phyloP scores from a whole-genome alignment of 2,329 filamentous ascomycete species.

The Xylaria polymorpha region DNA sequence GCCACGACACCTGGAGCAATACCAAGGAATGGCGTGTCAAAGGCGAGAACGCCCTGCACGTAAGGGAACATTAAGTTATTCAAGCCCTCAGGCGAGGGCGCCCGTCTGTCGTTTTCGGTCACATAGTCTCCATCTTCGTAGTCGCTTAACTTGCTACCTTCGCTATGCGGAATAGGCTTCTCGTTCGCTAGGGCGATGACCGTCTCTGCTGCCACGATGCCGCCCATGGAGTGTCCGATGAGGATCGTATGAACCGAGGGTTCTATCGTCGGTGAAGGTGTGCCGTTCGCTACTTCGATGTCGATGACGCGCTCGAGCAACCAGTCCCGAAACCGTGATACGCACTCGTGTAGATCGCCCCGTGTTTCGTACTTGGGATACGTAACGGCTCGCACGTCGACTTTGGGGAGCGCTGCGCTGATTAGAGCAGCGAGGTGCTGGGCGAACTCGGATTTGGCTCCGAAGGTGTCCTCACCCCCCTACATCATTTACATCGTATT shows the following conservation, averaged over 20 bases:
- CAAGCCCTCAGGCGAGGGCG: conserved; percentile 46
- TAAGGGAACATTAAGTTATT: conserved; percentile 90
- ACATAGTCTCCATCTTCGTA: not conserved
- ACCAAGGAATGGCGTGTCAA: conserved; percentile 92
- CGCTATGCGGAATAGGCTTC: conserved; percentile 58
- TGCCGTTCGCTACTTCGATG: conserved; percentile 81
- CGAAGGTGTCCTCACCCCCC: conserved; percentile 84
- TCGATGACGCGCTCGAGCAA: conserved; percentile 94
- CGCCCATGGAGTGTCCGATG: conserved; percentile 68
- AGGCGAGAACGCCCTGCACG: conserved; percentile 88
- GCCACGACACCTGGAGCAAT: conserved; percentile 86
- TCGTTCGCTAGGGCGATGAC: conserved; percentile 76
- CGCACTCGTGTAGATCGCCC: conserved; percentile 77
- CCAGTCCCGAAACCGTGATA: conserved; percentile 81
- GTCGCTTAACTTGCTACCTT: too few relatives aligned
- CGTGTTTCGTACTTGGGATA: conserved; percentile 87
- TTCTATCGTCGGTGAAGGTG: conserved; percentile 49
- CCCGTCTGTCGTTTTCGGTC: not conserved
- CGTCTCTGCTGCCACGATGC: conserved; percentile 93
- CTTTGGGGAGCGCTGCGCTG: conserved; percentile 72
- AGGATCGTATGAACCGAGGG: conserved; percentile 50
- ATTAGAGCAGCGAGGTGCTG: conserved; percentile 75
- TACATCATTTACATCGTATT: conserved; percentile 48
- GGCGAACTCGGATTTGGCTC: conserved; percentile 73
- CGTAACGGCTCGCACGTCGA: conserved; percentile 74